phyloP scores from a whole-genome alignment of 2,329 filamentous ascomycete species.

The Coniochaeta pulveracea region DNA sequence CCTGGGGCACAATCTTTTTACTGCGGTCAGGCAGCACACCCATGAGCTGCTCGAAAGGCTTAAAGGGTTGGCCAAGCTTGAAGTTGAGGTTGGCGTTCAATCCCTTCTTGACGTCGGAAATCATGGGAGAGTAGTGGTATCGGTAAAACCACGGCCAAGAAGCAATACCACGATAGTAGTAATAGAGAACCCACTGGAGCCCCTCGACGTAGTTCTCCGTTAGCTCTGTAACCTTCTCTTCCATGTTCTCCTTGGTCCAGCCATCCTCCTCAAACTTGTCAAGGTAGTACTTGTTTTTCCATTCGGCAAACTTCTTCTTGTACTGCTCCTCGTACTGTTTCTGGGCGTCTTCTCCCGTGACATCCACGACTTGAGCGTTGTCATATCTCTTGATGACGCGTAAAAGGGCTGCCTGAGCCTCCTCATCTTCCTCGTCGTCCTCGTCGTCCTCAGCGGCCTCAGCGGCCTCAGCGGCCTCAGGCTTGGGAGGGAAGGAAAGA shows the following conservation, averaged over 20 bases:
- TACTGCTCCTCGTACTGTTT: conserved; percentile 74
- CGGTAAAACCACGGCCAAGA: conserved; percentile 98
- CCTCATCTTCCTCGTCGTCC: conserved; percentile 69
- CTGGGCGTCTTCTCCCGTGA: conserved; percentile 69
- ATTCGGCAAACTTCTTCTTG: conserved; percentile 76
- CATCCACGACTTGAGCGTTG: conserved; percentile 73
- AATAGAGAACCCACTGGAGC: conserved; percentile 94
- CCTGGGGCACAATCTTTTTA: conserved; percentile 83
- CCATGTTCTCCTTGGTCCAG: conserved; percentile 72
- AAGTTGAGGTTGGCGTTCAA: conserved; percentile 83
- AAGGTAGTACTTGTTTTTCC: conserved; percentile 91
- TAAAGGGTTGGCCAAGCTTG: conserved; percentile 87
- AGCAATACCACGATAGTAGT: conserved; percentile 94
- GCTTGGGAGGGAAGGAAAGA: conserved; percentile 34
- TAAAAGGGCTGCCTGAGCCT: conserved; percentile 69
- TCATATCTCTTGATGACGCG: conserved; percentile 86
- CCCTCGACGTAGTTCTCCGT: conserved; percentile 97
- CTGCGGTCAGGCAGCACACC: conserved; percentile 94
- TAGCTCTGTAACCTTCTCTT: conserved; percentile 62
- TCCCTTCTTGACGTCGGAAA: conserved; percentile 79
- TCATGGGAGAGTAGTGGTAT: conserved; percentile 97
- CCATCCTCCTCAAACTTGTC: conserved; percentile 62
- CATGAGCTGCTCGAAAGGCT: conserved; percentile 94
- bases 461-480: conserved; percentile 12
- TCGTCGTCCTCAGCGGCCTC: conserved; percentile 57